These are phyloP conservation scores for Fallopia convolvulus DNA, from an alignment of 148 eudicot genomes.

Conservation along the genomic window DNA sequence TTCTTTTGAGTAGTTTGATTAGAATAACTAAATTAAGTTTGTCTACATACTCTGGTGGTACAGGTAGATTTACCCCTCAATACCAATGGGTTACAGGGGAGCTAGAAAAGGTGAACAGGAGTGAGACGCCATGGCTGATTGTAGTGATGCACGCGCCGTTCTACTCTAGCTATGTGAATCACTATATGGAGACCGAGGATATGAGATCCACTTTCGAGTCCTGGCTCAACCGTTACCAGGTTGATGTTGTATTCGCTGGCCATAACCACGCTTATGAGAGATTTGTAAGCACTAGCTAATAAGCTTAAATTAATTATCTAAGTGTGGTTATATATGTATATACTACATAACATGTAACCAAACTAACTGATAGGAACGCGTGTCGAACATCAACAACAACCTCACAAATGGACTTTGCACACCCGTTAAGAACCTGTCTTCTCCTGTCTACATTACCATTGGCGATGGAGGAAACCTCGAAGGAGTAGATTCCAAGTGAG, in stretches of 20 bases:
- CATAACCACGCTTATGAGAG: conserved; percentile 68
- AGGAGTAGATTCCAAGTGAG: conserved; percentile 60
- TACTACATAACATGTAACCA: too few species aligned
- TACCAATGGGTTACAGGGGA: conserved; percentile 68
- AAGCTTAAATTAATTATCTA: too few species aligned
- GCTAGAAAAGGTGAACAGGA: conserved; percentile 69
- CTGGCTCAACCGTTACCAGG: conserved; percentile 56
- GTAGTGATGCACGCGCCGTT: conserved; percentile 75
- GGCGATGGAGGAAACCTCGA: conserved; percentile 91
- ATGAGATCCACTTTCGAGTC: conserved; percentile 84
- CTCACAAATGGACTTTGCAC: conserved; percentile 30
- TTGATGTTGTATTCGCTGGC: conserved; percentile 57
- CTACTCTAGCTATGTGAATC: conserved; percentile 80
- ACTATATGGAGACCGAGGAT: conserved; percentile 87
- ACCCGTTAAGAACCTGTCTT: conserved; percentile 45
- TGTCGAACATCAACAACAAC: conserved; percentile 52
- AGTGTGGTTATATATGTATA: too few species aligned
- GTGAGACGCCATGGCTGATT: conserved; percentile 86
- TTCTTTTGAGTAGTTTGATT: too few species aligned
- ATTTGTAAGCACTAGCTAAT: conserved; percentile 27
- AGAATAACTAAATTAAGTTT: too few species aligned
- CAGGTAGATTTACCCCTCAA: conserved; percentile 86
- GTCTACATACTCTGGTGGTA: too few species aligned
- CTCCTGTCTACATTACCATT: conserved; percentile 69
- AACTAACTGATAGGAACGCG: conserved; percentile 36